phyloP scores from a whole-genome alignment of 352 stramenopile genomes.

The Phytophthora macrochlamydospora region DNA sequence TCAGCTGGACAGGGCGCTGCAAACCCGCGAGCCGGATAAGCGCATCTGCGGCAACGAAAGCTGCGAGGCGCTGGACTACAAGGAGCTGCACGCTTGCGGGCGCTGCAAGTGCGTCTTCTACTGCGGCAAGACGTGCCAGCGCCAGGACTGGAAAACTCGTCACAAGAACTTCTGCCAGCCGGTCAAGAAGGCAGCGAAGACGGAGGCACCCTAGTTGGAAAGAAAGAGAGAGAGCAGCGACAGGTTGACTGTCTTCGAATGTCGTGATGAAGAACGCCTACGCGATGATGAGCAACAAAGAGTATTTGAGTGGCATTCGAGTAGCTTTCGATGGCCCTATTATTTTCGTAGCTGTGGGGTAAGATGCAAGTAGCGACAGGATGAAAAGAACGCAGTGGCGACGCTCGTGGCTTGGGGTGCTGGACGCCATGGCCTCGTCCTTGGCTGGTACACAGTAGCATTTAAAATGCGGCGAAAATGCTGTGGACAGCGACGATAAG shows the following conservation, averaged over 20 bases:
- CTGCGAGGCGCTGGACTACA: conserved; percentile 60
- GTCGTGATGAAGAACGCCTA: background rate
- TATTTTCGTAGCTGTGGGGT: too few species aligned
- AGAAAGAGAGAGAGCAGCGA: background rate
- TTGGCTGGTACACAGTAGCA: background rate
- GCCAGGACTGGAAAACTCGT: conserved; percentile 68
- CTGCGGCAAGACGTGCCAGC: conserved; percentile 67
- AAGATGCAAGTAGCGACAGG: too few species aligned
- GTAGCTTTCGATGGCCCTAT: too few species aligned
- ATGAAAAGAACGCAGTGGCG: too few species aligned
- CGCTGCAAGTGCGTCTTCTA: conserved; percentile 79
- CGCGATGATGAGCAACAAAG: too few species aligned
- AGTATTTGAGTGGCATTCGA: too few species aligned
- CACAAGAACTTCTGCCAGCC: conserved; percentile 56
- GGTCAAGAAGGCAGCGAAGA: conserved; percentile 7
- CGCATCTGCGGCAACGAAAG: conserved; percentile 60
- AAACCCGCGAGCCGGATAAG: conserved; percentile 42
- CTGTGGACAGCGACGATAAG: too few species aligned
- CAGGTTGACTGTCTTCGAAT: background rate
- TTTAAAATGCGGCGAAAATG: too few species aligned
- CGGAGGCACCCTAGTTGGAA: conserved; percentile 3
- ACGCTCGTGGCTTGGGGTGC: too few species aligned
- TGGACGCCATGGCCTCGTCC: background rate
- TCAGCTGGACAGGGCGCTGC: conserved; percentile 49
- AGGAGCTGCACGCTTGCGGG: conserved; percentile 48